Conservation (phyloP, 1,139 yeast species). For the Lipomyces yarrowii region DNA sequence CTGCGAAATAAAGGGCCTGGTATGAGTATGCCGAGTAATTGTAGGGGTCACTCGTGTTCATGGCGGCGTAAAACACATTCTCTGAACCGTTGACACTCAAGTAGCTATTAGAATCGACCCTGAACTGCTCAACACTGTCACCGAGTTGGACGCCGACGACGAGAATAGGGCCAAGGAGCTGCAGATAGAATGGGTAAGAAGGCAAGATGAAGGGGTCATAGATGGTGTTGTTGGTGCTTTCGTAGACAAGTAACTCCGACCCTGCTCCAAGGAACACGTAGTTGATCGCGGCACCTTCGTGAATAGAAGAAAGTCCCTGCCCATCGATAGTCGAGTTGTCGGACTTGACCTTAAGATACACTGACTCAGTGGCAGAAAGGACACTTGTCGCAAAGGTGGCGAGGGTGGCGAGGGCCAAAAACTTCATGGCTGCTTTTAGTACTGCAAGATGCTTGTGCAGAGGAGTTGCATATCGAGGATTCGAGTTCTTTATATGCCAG, state of each 20-base stretch:
- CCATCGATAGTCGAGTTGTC: constrained; percentile 38
- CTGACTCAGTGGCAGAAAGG: constrained; percentile 35
- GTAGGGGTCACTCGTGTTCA: constrained; percentile 51
- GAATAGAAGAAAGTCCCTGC: constrained; percentile 44
- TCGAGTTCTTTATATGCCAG: neutral
- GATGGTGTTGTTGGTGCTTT: constrained; percentile 14
- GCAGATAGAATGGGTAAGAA: constrained; percentile 11
- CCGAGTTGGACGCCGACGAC: constrained; percentile 19
- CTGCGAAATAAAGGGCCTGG: constrained; percentile 37
- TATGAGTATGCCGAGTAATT: constrained; percentile 43
- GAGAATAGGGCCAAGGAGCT: constrained; percentile 12
- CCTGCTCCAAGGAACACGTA: constrained; percentile 47
- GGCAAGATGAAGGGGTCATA: constrained; percentile 16
- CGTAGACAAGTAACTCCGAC: constrained; percentile 25
- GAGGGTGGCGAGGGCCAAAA: constrained; percentile 18
- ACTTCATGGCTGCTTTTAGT: constrained; percentile 6
- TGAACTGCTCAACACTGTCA: constrained; percentile 19
- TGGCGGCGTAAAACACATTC: constrained; percentile 48
- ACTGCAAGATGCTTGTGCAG: neutral
- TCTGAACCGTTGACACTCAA: constrained; percentile 44
- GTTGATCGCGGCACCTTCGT: constrained; percentile 62
- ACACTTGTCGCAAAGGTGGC: constrained; percentile 20
- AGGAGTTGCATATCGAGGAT: neutral
- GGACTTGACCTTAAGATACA: constrained; percentile 35
- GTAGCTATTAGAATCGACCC: constrained; percentile 37